phyloP scores from a whole-genome alignment of 176 grass and related monocot species.

The Dactylis glomerata region DNA sequence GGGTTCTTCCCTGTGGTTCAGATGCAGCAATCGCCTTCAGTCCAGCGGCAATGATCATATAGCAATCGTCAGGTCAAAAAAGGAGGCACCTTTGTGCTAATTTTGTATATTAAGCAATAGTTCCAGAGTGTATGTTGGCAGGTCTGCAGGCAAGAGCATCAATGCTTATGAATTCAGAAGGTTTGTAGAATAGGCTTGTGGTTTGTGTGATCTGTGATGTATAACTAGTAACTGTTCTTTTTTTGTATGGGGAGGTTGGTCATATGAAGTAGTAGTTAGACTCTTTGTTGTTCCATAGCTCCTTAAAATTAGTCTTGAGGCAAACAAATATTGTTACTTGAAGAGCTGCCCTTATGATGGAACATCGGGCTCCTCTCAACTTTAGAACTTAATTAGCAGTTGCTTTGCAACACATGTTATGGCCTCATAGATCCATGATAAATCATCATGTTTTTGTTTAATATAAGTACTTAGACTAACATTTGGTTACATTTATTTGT shows the following conservation, averaged over 20 bases:
- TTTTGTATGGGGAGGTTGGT: constrained; percentile 24
- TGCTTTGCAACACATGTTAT: constrained; percentile 9
- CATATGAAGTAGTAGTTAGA: constrained; percentile 36
- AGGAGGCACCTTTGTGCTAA: constrained; percentile 36
- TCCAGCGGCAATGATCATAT: constrained; percentile 59
- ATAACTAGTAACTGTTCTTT: constrained; percentile 29
- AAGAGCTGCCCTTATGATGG: background rate
- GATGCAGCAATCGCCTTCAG: constrained; percentile 64
- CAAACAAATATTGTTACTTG: constrained; percentile 8
- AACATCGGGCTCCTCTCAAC: background rate
- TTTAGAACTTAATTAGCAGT: background rate
- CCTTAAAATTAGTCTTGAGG: constrained; percentile 20
- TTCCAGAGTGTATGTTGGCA: constrained; percentile 7
- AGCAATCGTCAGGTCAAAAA: background rate
- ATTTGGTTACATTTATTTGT: constrained; percentile 15
- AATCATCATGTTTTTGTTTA: constrained; percentile 14
- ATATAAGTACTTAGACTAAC: background rate
- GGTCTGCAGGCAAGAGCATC: constrained; percentile 25
- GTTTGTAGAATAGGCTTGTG: constrained; percentile 42
- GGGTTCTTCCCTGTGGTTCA: constrained; percentile 69
- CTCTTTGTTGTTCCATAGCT: background rate
- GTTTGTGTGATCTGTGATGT: constrained; percentile 42
- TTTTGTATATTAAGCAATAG: constrained; percentile 62
- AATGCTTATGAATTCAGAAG: constrained; percentile 24
- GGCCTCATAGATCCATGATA: constrained; percentile 12